phyloP scores from a whole-genome alignment of 2,329 filamentous ascomycete species.

The Didymella keratinophila region DNA sequence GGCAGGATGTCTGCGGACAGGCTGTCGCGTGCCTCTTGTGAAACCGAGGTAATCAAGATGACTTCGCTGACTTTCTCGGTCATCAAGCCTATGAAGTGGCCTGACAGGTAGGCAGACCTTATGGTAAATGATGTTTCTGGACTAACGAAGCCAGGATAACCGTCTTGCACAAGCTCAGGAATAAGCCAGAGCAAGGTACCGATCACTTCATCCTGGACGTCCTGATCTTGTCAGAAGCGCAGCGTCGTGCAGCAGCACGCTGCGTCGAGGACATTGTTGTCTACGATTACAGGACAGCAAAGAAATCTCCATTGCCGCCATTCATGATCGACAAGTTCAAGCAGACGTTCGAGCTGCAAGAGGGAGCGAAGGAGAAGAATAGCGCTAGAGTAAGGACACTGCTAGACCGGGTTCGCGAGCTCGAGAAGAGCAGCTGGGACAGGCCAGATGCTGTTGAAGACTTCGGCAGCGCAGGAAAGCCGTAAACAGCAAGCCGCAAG shows the following conservation, averaged over 20 bases:
- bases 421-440: slow-evolving; percentile 81
- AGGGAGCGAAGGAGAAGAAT: slow-evolving; percentile 63
- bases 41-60: slow-evolving; percentile 1
- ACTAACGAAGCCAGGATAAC: slow-evolving; percentile 62
- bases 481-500: slow-evolving; percentile 8
- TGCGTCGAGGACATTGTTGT: slow-evolving; percentile 80
- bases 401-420: slow-evolving; percentile 53
- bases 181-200: slow-evolving; percentile 57
- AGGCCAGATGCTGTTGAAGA: slow-evolving; percentile 75
- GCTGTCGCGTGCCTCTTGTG: slow-evolving; percentile 11
- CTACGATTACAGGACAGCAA: slow-evolving; percentile 72
- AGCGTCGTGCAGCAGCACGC: slow-evolving; percentile 75
- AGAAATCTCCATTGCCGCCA: slow-evolving; percentile 64
- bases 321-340: slow-evolving; percentile 70
- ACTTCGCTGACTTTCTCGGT: slow-evolving; percentile 17
- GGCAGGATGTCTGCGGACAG: neutral
- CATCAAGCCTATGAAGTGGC: slow-evolving; percentile 74
- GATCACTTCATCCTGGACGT: slow-evolving; percentile 68
- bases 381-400: slow-evolving; percentile 64
- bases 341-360: slow-evolving; percentile 67
- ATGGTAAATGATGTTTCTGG: neutral
- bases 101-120: slow-evolving; percentile 64
- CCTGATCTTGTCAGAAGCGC: slow-evolving; percentile 75
- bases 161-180: slow-evolving; percentile 79
- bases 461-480: slow-evolving; percentile 50